Conservation (phyloP, 2,329 filamentous ascomycete species). For the Aspergillus amoenus region DNA sequence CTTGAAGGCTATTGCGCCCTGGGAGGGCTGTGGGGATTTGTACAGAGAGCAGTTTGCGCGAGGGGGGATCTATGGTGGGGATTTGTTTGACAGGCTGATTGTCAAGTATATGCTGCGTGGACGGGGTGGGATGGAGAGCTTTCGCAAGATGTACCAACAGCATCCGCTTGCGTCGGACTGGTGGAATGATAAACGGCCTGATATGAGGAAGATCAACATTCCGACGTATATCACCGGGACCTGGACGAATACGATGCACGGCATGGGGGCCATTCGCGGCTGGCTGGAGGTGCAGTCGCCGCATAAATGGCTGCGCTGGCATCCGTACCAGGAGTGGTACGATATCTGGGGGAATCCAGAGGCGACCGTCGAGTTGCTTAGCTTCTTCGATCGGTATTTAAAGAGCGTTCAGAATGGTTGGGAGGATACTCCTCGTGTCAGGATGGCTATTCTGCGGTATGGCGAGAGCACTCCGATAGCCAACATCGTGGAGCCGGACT, state of each 20-base stretch:
- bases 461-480: conserved; percentile 3
- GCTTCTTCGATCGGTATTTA: conserved; percentile 13
- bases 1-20: conserved; percentile 45
- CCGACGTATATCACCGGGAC: conserved; percentile 21
- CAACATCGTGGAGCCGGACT: conserved; percentile 8
- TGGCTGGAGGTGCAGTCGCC: conserved; percentile 10
- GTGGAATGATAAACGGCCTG: conserved; percentile 9
- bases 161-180: conserved; percentile 5
- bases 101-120: conserved; percentile 37
- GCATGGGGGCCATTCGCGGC: conserved; percentile 13
- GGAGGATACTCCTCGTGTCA: conserved; percentile 11
- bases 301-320: conserved; percentile 14
- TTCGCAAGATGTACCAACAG: conserved; percentile 40
- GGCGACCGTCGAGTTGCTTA: background rate
- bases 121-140: conserved; percentile 38
- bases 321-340: conserved; percentile 17
- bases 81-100: conserved; percentile 40
- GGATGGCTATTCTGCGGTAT: conserved; percentile 10
- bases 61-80: conserved; percentile 33
- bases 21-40: conserved; percentile 48
- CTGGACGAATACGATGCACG: conserved; percentile 36
- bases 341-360: conserved; percentile 15
- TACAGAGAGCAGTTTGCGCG: conserved; percentile 49
- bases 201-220: conserved; percentile 6
- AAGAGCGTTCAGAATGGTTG: conserved; percentile 9